Base-by-base conservation (phyloP, 352 stramenopile species). In the Aphanomyces euteiches region DNA sequence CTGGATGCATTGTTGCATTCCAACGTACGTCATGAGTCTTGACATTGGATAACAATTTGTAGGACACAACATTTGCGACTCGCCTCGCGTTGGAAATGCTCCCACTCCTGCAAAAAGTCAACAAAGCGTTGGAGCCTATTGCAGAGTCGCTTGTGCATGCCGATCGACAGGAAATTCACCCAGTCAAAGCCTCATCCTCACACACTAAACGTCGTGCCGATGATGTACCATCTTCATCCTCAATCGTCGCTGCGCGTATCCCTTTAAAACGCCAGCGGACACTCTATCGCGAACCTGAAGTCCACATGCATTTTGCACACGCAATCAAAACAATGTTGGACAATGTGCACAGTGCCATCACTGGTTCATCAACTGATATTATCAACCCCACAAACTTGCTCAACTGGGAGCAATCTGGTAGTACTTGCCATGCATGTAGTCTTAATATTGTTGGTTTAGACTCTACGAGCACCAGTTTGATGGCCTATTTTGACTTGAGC, bases 311-410 rank as follows among this genome's bases (percentile, higher is more conserved):
- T 37, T 70, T 61, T 61, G 64, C 64, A 4, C 53, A 54, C 5
- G 64, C 64, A 1, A 56, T 70, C 38, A 54, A 70, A 40, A 61
- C 34, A 39, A 70, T 70, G 64, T 47, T 70, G 7, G 64, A 70
- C 28, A 70, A 61, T 34, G 64, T 70, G n/a, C 43, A 70, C 36
- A 70, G 47, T 37, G 43, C 64, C 17, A 70, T 70, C 43, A 56
- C 64, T 10, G 64, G 64, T 10, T 61, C 64, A 40, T 54, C 64
- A 4, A 63, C 43, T 17, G 64, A 70, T n/a, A 28, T 70, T 17
- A 40, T 61, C 15, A 61, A 61, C 21, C 54, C 54, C 5, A 40
- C 54, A 10, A 39, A 37, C 5, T 41, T 61, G n/a, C 54, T 61
- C 19, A 61, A 61, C 28, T 61, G 54, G 54, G 54, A 61, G 15